phyloP scores from a whole-genome alignment of 768 basidiomycete species.

The Pulveroboletus sp. region DNA sequence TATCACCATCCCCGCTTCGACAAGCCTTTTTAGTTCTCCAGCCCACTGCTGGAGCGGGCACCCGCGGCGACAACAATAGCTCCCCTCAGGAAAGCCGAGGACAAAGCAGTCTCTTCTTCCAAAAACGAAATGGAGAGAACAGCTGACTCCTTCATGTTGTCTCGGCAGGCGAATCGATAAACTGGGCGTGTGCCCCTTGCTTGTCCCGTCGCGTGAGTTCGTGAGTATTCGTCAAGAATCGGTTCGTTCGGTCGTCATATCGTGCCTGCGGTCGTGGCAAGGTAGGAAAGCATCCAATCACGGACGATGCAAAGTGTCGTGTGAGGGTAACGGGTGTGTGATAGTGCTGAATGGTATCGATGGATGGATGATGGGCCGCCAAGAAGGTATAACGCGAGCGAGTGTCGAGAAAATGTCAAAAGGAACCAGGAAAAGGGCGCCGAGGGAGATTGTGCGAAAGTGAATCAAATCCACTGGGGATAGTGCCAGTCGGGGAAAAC shows the following conservation, averaged over 20 bases:
- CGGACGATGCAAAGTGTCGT: slow-evolving; percentile 9
- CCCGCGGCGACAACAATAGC: slow-evolving; percentile 22
- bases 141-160: slow-evolving; percentile 11
- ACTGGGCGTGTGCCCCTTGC: slow-evolving; percentile 23
- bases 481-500: slow-evolving; percentile 14
- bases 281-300: slow-evolving; percentile 21
- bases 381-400: slow-evolving; percentile 19
- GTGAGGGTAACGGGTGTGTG: slow-evolving; percentile 17
- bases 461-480: slow-evolving; percentile 29
- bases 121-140: slow-evolving; percentile 11
- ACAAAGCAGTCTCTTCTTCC: slow-evolving; percentile 5
- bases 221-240: slow-evolving; percentile 37
- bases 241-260: slow-evolving; percentile 32
- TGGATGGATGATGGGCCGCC: slow-evolving; percentile 25
- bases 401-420: slow-evolving; percentile 20
- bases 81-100: slow-evolving; percentile 24
- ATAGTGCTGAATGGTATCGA: slow-evolving; percentile 18
- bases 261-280: slow-evolving; percentile 33
- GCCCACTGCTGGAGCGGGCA: slow-evolving; percentile 32
- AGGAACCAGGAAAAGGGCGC: slow-evolving; percentile 14
- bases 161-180: slow-evolving; percentile 17
- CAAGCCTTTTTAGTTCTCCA: slow-evolving; percentile 25
- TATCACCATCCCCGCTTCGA: slow-evolving; percentile 21
- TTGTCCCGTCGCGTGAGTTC: slow-evolving; percentile 29
- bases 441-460: slow-evolving; percentile 26